These are phyloP conservation scores for Jaltomata sinuosa DNA, from an alignment of 257 asterid species.

Conservation along the genomic window DNA sequence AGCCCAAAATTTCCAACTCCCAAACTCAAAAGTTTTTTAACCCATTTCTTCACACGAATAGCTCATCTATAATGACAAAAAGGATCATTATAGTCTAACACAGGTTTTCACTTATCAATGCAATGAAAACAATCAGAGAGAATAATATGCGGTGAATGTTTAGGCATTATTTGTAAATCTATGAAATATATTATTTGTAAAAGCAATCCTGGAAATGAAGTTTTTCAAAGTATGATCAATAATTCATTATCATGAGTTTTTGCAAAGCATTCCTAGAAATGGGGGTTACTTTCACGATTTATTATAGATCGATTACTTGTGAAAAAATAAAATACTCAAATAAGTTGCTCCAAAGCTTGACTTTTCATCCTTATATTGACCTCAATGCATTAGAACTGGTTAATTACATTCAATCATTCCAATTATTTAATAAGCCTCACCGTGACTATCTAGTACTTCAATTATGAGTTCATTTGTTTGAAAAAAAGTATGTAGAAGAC, in stretches of 20 bases:
- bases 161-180: background rate
- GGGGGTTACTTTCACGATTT: background rate
- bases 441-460: background rate
- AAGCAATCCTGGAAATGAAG: too few relatives aligned
- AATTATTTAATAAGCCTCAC: background rate
- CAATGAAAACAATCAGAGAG: background rate
- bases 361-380: background rate
- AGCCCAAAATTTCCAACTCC: too few relatives aligned
- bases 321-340: background rate
- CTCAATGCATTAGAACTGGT: background rate
- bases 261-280: too few relatives aligned
- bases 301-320: background rate
- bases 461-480: too few relatives aligned
- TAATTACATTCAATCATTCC: too few relatives aligned
- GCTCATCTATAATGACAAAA: too few relatives aligned
- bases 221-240: too few relatives aligned
- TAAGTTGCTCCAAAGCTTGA: background rate
- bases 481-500: conserved; percentile 23
- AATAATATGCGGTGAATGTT: background rate
- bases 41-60: too few relatives aligned
- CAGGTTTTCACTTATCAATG: background rate
- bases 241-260: background rate
- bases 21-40: too few relatives aligned
- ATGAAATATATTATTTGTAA: too few relatives aligned
- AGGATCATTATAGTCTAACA: too few relatives aligned